A percentile compares a stretch with the other conserved stretches of the same genome.
These are phyloP conservation scores for Gaillardinia entomophila DNA, from an alignment of 805 yeast species.

Conservation along the genomic window DNA sequence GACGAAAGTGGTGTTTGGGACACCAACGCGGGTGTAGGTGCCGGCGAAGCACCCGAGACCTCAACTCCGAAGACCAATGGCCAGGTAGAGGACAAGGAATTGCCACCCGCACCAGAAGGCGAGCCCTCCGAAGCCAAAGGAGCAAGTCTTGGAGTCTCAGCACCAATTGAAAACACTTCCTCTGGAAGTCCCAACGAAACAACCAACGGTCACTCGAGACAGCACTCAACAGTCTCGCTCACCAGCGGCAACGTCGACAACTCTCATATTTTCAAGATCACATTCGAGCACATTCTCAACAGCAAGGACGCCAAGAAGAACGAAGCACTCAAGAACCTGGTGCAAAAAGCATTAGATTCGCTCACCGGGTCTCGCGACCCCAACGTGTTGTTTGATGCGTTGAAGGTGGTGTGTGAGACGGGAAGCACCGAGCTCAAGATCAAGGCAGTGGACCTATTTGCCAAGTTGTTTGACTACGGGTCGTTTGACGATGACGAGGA, in stretches of 20 bases:
- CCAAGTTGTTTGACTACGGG: slow-evolving; percentile 84
- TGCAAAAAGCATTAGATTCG: slow-evolving; percentile 38
- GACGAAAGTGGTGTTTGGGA: too few relatives aligned
- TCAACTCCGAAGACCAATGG: too few relatives aligned
- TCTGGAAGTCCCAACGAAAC: too few relatives aligned
- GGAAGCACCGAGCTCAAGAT: slow-evolving; percentile 60
- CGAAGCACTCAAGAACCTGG: slow-evolving; percentile 29
- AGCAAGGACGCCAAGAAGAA: slow-evolving; percentile 60
- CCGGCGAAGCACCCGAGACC: too few relatives aligned
- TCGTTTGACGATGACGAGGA: slow-evolving; percentile 49
- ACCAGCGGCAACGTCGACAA: slow-evolving; percentile 13
- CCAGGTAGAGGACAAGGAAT: too few relatives aligned
- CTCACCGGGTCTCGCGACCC: slow-evolving; percentile 38
- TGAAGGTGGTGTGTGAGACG: slow-evolving; percentile 69
- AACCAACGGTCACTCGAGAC: slow-evolving; percentile 1
- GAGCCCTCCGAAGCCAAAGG: too few relatives aligned
- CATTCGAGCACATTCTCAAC: slow-evolving; percentile 51
- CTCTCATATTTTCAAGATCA: slow-evolving; percentile 37
- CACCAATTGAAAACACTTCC: too few relatives aligned
- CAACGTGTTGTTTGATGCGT: slow-evolving; percentile 66
- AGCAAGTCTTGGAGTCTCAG: too few relatives aligned
- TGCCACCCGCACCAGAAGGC: too few relatives aligned
- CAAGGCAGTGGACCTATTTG: slow-evolving; percentile 76
- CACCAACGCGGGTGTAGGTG: too few relatives aligned
- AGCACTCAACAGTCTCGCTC: slow-evolving; percentile 2